phyloP scores from a whole-genome alignment of 2,329 filamentous ascomycete genomes.

The Scytalidium lignicola region DNA sequence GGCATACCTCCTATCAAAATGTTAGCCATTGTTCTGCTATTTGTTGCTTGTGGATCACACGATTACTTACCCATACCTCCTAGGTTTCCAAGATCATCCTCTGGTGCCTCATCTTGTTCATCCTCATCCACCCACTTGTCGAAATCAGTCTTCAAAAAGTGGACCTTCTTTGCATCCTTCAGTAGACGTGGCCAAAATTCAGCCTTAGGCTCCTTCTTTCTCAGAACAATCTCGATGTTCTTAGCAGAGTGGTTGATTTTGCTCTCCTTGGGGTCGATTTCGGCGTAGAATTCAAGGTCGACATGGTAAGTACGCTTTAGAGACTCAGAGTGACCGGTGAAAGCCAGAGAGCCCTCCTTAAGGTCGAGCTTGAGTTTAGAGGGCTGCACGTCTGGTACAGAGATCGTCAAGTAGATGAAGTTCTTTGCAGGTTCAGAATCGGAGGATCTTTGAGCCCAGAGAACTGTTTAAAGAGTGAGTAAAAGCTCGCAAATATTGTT shows the following conservation, averaged over 20 bases:
- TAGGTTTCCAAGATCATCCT: conserved; percentile 70
- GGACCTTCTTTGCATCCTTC: conserved; percentile 83
- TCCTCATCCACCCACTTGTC: conserved; percentile 64
- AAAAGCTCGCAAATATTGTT: neutral
- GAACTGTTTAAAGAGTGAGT: conserved; percentile 51
- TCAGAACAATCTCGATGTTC: conserved; percentile 83
- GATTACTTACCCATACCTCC: conserved; percentile 58
- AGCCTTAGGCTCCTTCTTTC: conserved; percentile 94
- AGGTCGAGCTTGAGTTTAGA: conserved; percentile 77
- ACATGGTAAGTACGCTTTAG: conserved; percentile 86
- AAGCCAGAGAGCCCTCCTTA: conserved; percentile 69
- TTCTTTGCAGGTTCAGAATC: conserved; percentile 77
- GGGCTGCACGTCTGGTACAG: conserved; percentile 76
- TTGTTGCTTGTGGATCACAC: neutral
- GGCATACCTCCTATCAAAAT: conserved; percentile 20
- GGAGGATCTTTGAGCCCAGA: conserved; percentile 97
- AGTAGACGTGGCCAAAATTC: conserved; percentile 95
- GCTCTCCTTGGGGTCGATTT: conserved; percentile 81
- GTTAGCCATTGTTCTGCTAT: conserved; percentile 1
- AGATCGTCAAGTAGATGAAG: conserved; percentile 89
- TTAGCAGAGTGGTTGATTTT: conserved; percentile 85
- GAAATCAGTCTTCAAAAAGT: conserved; percentile 98
- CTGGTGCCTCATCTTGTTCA: conserved; percentile 85
- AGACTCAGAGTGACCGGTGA: conserved; percentile 75
- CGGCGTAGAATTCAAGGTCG: conserved; percentile 80